Base-by-base conservation (phyloP, 2,329 filamentous ascomycete genomes). In the Akanthomyces muscarius region DNA sequence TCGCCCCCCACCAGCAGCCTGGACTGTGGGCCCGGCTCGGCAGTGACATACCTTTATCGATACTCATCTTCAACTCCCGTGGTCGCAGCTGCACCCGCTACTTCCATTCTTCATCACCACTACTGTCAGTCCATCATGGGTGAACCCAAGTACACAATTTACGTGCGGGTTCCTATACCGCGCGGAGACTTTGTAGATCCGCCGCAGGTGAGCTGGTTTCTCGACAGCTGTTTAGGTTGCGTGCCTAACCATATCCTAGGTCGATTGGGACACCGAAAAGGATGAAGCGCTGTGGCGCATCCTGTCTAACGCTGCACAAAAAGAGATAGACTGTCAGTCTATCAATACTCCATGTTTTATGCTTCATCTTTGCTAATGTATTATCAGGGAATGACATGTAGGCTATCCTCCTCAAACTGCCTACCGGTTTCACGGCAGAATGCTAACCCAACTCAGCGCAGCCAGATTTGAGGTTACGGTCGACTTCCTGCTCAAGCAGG, bases 201-300 rank as follows among this genome's bases (percentile, higher is more conserved):
- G 63, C 90, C 91, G 53, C 88, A 89, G 67, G 93, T 93, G 83
- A 73, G 84, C 73, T 64, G 56, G 48, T 64, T 61, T 63, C 52
- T 21, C 52, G 63, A 63, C 18, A 16, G 25, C 25, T 54, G n/a
- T 42, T 48, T 60, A 64, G 25, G 61, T 64, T 36, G 64, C 63
- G 65, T 55, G 50, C 66, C 71, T 74, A 65, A 70, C 69, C 59
- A 58, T 21, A 55, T 18, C 25, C 55, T 63, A 96, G 92, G 88
- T 95, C 62, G 86, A 92, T 74, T 99, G 95, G 95, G 88, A 93
- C 75, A 83, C 89, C 1, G 80, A 83, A 25, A 98, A 97, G 75
- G 95, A 98, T 71, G 89, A 91, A 64, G 87, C 87, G 11, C 77
- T 99, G 18, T 99, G 95, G 95, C 91, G 91, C 74, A 86, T 97